Evolutionary conservation across 1,284 basidiomycete genomes (phyloP), one percentile per base, ranked within the genome.

Genomic region (Marasmius sp.): DNA sequence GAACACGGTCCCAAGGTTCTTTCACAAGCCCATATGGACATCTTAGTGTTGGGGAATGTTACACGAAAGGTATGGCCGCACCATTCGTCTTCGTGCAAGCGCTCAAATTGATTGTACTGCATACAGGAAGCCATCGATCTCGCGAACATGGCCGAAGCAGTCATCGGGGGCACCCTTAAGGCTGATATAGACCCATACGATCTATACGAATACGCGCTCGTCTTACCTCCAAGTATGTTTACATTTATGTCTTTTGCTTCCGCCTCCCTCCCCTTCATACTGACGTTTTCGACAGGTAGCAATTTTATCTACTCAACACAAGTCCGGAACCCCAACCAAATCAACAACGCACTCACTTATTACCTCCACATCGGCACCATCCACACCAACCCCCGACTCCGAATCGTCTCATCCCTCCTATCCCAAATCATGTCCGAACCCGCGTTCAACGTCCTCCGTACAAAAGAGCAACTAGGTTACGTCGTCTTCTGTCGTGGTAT

Each of bases 391-490:
- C 77, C 82, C 38, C 81, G 75, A 16, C 74, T 81, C 14, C 84
- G 89, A 20, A 86, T 90, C 36, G 78, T 79, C 1, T 80, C 85
- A 53, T 75, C 83, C 9, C 80, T 94, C 39, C 80, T 92, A 38
- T 82, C 83, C 0, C 94, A 95, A 69, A 91, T 97, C 64, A 80
- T 94, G 39, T 80, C 83, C 12, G 97, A 99, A 70, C 95, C 97
- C 0, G 85, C 91, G 16, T 99, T 99, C 77, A 91, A 97, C 71
- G 81, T 91, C 39, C 84, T 99, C 47, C 89, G 97, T n/a, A 98
- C 97, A 3, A 90, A 95, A 74, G 95, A 99, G 73, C 97, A 99
- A 75, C 84, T 99, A 0, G 97, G 97, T 12, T 99, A 99, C 73
- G 83, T 97, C 54, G 94, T 95, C 47, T 84, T 79, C 3, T 85